These are phyloP conservation scores for Umbelopsis sp. DNA, from an alignment of 371 early-diverging fungal species.

Conservation along the genomic window DNA sequence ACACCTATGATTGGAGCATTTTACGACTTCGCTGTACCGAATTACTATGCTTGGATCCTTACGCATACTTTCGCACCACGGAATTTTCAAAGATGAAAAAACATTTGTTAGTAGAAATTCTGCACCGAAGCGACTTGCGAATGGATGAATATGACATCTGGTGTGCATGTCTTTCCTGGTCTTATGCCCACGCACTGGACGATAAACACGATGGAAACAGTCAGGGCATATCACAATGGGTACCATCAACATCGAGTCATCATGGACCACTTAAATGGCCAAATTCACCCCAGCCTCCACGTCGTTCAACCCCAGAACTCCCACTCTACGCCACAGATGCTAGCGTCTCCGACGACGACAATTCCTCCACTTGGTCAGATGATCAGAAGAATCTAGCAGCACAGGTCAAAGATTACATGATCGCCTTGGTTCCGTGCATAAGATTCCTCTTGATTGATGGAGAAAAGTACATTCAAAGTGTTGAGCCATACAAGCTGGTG, in stretches of 20 bases:
- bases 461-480: neutral
- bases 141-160: slow-evolving; percentile 19
- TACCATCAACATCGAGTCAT: neutral
- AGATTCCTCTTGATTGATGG: neutral
- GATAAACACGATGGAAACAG: neutral
- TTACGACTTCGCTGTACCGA: slow-evolving; percentile 16
- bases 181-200: neutral
- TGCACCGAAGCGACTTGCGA: slow-evolving; percentile 14
- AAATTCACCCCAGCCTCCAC: neutral
- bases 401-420: neutral
- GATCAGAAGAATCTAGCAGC: neutral
- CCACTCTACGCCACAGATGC: neutral
- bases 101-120: slow-evolving; percentile 2
- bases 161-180: slow-evolving; percentile 7
- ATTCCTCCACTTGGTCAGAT: neutral
- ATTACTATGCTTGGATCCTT: slow-evolving; percentile 18
- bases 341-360: neutral
- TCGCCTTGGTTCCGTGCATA: slow-evolving; percentile 4
- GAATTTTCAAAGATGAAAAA: slow-evolving; percentile 5
- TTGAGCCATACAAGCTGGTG: slow-evolving; percentile 1
- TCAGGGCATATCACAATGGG: neutral
- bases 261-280: neutral
- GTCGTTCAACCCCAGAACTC: neutral
- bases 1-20: slow-evolving; percentile 9
- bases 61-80: neutral